Evolutionary conservation across 2,329 filamentous ascomycete species (phyloP).

Genomic region (Fusarium anguioides): DNA sequence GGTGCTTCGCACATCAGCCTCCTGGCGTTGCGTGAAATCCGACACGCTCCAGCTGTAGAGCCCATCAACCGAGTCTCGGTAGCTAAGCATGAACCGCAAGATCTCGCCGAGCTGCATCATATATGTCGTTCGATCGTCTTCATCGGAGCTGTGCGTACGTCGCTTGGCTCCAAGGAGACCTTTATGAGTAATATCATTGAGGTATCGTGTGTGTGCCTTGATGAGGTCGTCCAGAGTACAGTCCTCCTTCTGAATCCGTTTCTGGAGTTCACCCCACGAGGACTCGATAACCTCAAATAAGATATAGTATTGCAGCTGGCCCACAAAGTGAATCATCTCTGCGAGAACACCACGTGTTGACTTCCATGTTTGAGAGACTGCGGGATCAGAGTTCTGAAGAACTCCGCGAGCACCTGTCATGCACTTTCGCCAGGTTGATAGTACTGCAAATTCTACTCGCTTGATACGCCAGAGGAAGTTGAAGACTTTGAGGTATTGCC

Average conservation of each 20-base stretch:
- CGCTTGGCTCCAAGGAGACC: slow-evolving; percentile 83
- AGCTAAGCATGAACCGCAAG: slow-evolving; percentile 91
- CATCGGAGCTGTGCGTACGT: slow-evolving; percentile 57
- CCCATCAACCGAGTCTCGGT: slow-evolving; percentile 92
- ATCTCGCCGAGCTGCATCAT: slow-evolving; percentile 92
- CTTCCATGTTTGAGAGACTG: slow-evolving; percentile 86
- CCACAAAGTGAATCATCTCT: slow-evolving; percentile 99
- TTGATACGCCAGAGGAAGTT: slow-evolving; percentile 99
- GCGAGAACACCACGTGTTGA: slow-evolving; percentile 86
- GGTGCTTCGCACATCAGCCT: slow-evolving; percentile 80
- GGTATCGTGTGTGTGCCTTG: slow-evolving; percentile 87
- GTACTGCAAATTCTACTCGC: slow-evolving; percentile 92
- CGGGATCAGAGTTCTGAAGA: slow-evolving; percentile 76
- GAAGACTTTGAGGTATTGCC: slow-evolving; percentile 98
- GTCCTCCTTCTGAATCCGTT: slow-evolving; percentile 82
- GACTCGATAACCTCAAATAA: slow-evolving; percentile 98
- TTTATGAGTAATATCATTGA: slow-evolving; percentile 95
- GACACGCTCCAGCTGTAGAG: slow-evolving; percentile 95
- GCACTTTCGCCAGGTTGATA: slow-evolving; percentile 91
- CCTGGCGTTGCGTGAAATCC: slow-evolving; percentile 92
- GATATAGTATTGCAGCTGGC: slow-evolving; percentile 98
- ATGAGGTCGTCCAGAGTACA: slow-evolving; percentile 97
- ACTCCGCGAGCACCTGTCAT: slow-evolving; percentile 97
- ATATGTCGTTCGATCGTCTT: slow-evolving; percentile 80
- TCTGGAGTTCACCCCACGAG: slow-evolving; percentile 91